These are phyloP conservation scores for Coemansia sp. DNA, from an alignment of 192 early-diverging fungal species.

Conservation along the genomic window DNA sequence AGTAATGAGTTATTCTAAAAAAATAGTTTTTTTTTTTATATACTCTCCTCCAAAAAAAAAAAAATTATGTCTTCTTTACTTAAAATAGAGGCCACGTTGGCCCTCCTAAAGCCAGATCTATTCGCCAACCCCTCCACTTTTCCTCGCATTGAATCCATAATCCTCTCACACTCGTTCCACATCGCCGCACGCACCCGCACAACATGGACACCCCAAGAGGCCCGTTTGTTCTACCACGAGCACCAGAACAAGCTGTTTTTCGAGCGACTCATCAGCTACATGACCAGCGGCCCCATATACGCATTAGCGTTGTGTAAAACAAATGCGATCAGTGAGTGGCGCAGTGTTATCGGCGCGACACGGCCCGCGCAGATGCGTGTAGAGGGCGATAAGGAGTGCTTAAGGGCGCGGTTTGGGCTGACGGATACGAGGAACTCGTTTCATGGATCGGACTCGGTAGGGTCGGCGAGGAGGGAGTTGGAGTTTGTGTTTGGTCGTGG, in stretches of 20 bases:
- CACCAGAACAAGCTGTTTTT: conserved; percentile 69
- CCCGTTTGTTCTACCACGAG: conserved; percentile 64
- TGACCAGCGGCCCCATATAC: conserved; percentile 67
- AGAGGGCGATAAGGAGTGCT: conserved; percentile 42
- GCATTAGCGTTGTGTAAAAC: conserved; percentile 60
- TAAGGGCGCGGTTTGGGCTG: conserved; percentile 64
- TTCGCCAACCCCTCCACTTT: conserved; percentile 55
- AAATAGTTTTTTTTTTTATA: not conserved
- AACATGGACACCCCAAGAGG: conserved; percentile 57
- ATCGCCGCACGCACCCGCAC: conserved; percentile 47
- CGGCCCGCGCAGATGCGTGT: conserved; percentile 68
- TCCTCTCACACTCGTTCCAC: conserved; percentile 33
- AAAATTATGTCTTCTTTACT: not conserved
- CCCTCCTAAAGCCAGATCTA: conserved; percentile 72
- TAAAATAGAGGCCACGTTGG: conserved; percentile 52
- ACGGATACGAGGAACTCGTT: conserved; percentile 76
- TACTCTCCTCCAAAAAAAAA: no score
- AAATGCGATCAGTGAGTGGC: conserved; percentile 62
- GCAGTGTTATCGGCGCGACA: conserved; percentile 62
- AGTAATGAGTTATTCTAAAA: not conserved
- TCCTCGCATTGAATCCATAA: conserved; percentile 44
- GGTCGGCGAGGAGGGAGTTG: conserved; percentile 60
- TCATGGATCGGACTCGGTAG: conserved; percentile 68
- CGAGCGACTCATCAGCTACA: conserved; percentile 67
- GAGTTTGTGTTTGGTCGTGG: conserved; percentile 55